Conservation (phyloP, 2,329 filamentous ascomycete genomes). For the Graphilbum sp. region DNA sequence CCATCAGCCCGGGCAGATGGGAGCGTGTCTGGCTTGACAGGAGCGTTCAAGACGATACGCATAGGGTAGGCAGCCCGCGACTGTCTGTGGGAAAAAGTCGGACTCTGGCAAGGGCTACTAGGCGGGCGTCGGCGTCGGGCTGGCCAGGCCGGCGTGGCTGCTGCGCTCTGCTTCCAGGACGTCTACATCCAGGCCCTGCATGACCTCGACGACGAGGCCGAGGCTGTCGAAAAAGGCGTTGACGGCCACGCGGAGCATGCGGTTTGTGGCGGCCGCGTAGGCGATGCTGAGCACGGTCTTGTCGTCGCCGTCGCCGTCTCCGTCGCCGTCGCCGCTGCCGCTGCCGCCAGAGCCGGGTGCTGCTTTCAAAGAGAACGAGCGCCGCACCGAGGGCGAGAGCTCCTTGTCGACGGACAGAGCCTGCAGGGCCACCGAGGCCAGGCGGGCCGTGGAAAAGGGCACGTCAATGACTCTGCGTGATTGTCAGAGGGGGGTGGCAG, state of each 20-base stretch:
- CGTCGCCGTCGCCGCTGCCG: neutral
- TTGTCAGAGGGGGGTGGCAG: too few species aligned
- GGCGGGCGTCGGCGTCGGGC: too few species aligned
- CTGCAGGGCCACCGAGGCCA: conserved; percentile 59
- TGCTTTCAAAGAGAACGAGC: conserved; percentile 40
- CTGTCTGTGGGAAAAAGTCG: too few species aligned
- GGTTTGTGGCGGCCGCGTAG: conserved; percentile 81
- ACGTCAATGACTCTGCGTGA: conserved; percentile 47
- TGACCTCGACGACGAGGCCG: conserved; percentile 69
- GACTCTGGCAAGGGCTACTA: too few species aligned
- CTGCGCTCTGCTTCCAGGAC: conserved; percentile 34
- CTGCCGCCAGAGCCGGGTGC: too few species aligned
- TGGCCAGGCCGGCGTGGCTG: too few species aligned
- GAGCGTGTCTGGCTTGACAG: too few species aligned
- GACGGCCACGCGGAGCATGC: conserved; percentile 90
- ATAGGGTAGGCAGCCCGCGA: too few species aligned
- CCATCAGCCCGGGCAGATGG: too few species aligned
- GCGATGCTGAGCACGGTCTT: conserved; percentile 46
- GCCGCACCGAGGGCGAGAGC: conserved; percentile 66
- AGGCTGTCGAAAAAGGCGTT: conserved; percentile 94
- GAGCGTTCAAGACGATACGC: too few species aligned
- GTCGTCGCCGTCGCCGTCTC: conserved; percentile 5
- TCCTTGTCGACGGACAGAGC: conserved; percentile 77
- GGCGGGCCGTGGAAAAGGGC: conserved; percentile 65
- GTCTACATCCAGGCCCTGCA: conserved; percentile 80